Evolutionary conservation across 2,329 filamentous ascomycete species (phyloP).

Genomic region (Coniochaeta sp.): DNA sequence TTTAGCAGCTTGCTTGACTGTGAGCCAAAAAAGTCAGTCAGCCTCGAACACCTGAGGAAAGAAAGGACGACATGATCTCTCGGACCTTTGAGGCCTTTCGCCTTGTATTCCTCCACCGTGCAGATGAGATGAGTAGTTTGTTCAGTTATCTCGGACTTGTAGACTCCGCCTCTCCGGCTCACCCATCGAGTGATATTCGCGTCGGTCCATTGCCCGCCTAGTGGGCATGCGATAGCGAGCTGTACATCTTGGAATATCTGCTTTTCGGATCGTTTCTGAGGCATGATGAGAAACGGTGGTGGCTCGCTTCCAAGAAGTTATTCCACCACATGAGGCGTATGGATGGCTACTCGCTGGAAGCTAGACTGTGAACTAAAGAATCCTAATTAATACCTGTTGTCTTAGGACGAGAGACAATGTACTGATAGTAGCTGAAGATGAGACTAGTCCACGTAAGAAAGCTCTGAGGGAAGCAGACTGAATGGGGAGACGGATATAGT

Average conservation of each 20-base stretch:
- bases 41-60: background rate
- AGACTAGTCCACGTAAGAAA: too few relatives aligned
- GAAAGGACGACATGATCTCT: background rate
- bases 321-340: background rate
- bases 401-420: too few relatives aligned
- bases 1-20: slow-evolving; percentile 30
- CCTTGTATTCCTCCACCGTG: slow-evolving; percentile 52
- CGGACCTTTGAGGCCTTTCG: slow-evolving; percentile 27
- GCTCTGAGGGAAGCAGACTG: too few relatives aligned
- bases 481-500: too few relatives aligned
- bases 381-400: too few relatives aligned
- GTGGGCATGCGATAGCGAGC: slow-evolving; percentile 50
- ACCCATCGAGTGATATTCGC: slow-evolving; percentile 62
- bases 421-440: background rate
- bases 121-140: slow-evolving; percentile 68
- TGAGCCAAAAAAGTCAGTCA: background rate
- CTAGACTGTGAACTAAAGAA: background rate
- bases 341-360: background rate
- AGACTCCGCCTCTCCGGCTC: slow-evolving; percentile 50
- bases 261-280: slow-evolving; percentile 4
- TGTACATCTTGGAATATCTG: slow-evolving; percentile 15
- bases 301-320: too few relatives aligned
- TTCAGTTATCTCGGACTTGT: slow-evolving; percentile 39
- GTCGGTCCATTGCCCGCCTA: slow-evolving; percentile 38
- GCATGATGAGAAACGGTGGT: background rate